Evolutionary conservation across 1,139 yeast genomes (phyloP).

Genomic region (Nakaseomyces sp.): DNA sequence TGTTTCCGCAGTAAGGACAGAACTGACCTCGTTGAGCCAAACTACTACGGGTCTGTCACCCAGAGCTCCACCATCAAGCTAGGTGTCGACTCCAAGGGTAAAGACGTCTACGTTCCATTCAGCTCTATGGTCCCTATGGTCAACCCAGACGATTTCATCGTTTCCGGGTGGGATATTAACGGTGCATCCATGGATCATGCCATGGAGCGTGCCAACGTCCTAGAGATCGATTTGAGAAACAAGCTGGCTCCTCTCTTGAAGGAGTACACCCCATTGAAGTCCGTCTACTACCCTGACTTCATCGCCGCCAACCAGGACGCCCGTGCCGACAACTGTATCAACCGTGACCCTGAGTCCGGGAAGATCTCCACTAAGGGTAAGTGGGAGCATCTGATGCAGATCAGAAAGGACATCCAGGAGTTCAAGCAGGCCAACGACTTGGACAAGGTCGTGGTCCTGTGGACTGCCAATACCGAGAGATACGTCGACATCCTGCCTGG

Average conservation of each 20-base stretch:
- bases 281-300: conserved; percentile 91
- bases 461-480: conserved; percentile 98
- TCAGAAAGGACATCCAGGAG: conserved; percentile 73
- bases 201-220: conserved; percentile 77
- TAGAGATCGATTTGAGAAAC: conserved; percentile 77
- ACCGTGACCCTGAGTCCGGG: conserved; percentile 42
- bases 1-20: conserved; percentile 68
- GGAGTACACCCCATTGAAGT: conserved; percentile 62
- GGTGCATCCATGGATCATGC: conserved; percentile 64
- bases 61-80: conserved; percentile 86
- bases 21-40: conserved; percentile 62
- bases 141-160: conserved; percentile 80
- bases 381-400: conserved; percentile 84
- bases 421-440: conserved; percentile 67
- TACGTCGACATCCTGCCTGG: conserved; percentile 70
- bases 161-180: conserved; percentile 94
- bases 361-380: conserved; percentile 51
- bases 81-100: conserved; percentile 74
- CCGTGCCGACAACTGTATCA: conserved; percentile 82
- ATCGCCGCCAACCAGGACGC: conserved; percentile 92
- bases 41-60: conserved; percentile 93
- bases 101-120: conserved; percentile 90
- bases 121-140: conserved; percentile 82
- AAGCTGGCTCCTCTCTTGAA: conserved; percentile 62
- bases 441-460: conserved; percentile 81